Conservation (phyloP, 2,329 filamentous ascomycete genomes). For the Aspergillus novofumigatus region DNA sequence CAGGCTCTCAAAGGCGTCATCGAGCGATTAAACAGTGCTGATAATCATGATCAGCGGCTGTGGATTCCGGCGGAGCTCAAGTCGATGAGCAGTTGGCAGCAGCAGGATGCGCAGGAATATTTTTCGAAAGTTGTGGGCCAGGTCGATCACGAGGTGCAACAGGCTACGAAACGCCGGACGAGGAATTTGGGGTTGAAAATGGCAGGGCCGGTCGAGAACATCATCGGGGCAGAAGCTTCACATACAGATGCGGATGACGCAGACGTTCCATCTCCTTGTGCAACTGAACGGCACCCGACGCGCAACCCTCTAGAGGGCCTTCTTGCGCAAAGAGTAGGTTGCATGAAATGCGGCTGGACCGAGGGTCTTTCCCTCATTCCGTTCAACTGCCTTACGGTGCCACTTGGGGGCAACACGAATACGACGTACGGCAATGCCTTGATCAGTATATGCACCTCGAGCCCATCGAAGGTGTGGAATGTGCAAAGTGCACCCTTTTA, state of each 20-base stretch:
- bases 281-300: conserved; percentile 26
- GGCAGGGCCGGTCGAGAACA: conserved; percentile 31
- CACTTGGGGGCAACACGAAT: conserved; percentile 64
- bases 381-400: conserved; percentile 89
- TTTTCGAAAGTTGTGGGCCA: conserved; percentile 85
- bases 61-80: conserved; percentile 82
- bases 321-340: conserved; percentile 82
- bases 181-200: conserved; percentile 41
- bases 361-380: conserved; percentile 86
- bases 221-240: conserved; percentile 21
- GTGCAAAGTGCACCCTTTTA: conserved; percentile 81
- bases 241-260: conserved; percentile 10
- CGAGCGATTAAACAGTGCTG: conserved; percentile 62
- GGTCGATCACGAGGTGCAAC: conserved; percentile 70
- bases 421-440: conserved; percentile 73
- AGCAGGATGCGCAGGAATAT: conserved; percentile 97
- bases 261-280: conserved; percentile 10
- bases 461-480: conserved; percentile 83
- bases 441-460: conserved; percentile 83
- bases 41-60: conserved; percentile 69
- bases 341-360: conserved; percentile 77
- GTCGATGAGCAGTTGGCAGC: conserved; percentile 90
- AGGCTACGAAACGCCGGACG: conserved; percentile 44
- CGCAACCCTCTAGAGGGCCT: conserved; percentile 83
- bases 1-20: conserved; percentile 62